These are phyloP conservation scores for Aspergillus niger DNA, from an alignment of 2,329 filamentous ascomycete genomes.

Conservation along the genomic window DNA sequence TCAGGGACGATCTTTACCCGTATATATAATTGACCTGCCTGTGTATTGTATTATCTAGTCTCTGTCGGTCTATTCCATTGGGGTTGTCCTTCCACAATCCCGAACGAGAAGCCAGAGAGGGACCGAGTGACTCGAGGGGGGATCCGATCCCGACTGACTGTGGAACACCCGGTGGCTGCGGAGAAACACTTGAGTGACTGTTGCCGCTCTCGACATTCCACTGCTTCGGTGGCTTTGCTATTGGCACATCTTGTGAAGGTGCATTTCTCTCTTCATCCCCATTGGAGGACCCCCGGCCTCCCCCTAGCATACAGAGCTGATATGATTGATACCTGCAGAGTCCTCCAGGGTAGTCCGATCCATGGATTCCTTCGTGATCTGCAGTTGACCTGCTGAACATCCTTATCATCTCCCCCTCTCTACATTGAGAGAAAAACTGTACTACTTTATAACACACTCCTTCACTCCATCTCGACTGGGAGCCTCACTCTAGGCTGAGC, in stretches of 20 bases:
- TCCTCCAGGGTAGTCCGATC: slow-evolving; percentile 16
- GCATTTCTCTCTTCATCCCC: not conserved
- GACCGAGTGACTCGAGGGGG: not conserved
- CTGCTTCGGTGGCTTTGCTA: slow-evolving; percentile 2
- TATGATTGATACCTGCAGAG: slow-evolving; percentile 13
- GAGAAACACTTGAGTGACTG: slow-evolving; percentile 2
- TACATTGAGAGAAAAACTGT: not conserved
- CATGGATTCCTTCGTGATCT: slow-evolving; percentile 21
- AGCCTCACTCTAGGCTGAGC: not conserved
- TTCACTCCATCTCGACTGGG: not conserved
- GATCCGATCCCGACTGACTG: slow-evolving; percentile 5
- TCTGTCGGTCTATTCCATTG: not conserved
- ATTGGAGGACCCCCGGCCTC: not conserved
- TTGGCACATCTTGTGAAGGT: slow-evolving; percentile 9
- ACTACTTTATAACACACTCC: not conserved
- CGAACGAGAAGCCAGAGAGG: not conserved
- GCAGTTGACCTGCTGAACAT: slow-evolving; percentile 15
- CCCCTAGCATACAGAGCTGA: slow-evolving; percentile 14
- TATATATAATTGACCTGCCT: not conserved
- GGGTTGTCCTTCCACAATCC: not conserved
- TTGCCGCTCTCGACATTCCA: not conserved
- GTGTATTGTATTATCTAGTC: not conserved
- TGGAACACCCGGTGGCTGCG: slow-evolving; percentile 11
- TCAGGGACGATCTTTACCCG: not conserved
- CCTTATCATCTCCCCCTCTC: not conserved